A percentile compares a stretch with the other conserved stretches of the same genome.
These are phyloP conservation scores for Fraxinus quadrangulata DNA, from an alignment of 257 asterid genomes.

Conservation along the genomic window DNA sequence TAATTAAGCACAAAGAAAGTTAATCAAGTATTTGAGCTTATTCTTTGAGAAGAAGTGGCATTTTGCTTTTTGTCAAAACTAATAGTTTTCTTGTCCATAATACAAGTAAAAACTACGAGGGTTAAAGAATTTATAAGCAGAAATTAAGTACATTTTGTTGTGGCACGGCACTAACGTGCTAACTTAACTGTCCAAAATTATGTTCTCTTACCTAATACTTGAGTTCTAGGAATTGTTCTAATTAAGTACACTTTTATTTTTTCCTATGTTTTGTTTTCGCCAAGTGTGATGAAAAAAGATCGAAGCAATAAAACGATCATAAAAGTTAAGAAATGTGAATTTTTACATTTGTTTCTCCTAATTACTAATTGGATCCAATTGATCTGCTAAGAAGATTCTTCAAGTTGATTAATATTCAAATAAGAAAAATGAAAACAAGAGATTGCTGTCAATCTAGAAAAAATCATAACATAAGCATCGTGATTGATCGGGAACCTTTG, in stretches of 20 bases:
- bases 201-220: neutral
- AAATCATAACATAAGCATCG: neutral
- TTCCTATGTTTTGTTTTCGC: neutral
- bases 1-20: too few relatives aligned
- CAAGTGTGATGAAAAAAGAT: neutral
- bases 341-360: neutral
- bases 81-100: neutral
- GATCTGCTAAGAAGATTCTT: neutral
- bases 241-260: neutral
- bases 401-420: neutral
- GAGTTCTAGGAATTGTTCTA: neutral
- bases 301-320: neutral
- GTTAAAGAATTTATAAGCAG: constrained; percentile 17
- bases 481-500: neutral
- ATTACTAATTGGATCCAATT: neutral
- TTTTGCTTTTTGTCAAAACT: too few relatives aligned
- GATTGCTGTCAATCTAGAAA: neutral
- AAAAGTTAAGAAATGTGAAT: neutral
- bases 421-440: too few relatives aligned
- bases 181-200: neutral
- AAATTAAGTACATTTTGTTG: constrained; percentile 33
- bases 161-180: constrained; percentile 44
- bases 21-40: too few relatives aligned
- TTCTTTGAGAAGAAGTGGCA: neutral
- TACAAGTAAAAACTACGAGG: neutral